Evolutionary conservation across 2,329 filamentous ascomycete species (phyloP).

Genomic region (Colletotrichum tanaceti): DNA sequence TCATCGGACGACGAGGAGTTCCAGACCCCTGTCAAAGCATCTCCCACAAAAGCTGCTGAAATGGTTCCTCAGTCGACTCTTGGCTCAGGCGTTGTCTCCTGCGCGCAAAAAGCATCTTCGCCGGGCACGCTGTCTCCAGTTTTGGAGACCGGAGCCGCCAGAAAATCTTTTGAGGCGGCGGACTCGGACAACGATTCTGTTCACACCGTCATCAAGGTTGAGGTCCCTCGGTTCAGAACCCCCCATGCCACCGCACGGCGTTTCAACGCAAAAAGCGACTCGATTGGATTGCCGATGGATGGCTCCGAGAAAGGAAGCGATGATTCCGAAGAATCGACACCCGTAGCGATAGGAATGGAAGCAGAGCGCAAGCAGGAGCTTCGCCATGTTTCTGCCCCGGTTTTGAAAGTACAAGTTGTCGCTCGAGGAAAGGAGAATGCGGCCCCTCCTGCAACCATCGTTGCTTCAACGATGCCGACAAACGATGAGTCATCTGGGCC

Average conservation of each 20-base stretch:
- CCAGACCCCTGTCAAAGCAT: neutral
- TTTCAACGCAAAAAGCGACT: conserved; percentile 35
- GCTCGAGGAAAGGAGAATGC: neutral
- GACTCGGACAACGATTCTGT: conserved; percentile 26
- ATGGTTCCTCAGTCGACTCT: neutral
- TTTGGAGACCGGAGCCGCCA: neutral
- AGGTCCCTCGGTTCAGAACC: conserved; percentile 20
- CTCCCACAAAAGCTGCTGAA: neutral
- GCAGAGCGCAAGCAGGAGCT: conserved; percentile 15
- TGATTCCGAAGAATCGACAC: conserved; percentile 3
- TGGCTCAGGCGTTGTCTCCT: neutral
- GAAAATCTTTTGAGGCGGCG: neutral
- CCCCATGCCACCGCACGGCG: conserved; percentile 21
- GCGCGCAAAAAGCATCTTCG: neutral
- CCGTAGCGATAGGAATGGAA: neutral
- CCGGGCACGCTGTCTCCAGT: neutral
- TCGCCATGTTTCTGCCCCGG: conserved; percentile 21
- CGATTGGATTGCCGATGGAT: conserved; percentile 8
- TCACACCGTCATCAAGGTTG: conserved; percentile 32
- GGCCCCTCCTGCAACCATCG: neutral
- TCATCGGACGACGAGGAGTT: conserved; percentile 20
- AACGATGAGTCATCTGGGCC: neutral
- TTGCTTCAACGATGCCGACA: conserved; percentile 1
- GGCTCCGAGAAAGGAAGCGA: neutral
- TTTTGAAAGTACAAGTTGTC: conserved; percentile 5